Base-by-base conservation (phyloP, 202 grass and related monocot genomes). In the Carex arenaria region DNA sequence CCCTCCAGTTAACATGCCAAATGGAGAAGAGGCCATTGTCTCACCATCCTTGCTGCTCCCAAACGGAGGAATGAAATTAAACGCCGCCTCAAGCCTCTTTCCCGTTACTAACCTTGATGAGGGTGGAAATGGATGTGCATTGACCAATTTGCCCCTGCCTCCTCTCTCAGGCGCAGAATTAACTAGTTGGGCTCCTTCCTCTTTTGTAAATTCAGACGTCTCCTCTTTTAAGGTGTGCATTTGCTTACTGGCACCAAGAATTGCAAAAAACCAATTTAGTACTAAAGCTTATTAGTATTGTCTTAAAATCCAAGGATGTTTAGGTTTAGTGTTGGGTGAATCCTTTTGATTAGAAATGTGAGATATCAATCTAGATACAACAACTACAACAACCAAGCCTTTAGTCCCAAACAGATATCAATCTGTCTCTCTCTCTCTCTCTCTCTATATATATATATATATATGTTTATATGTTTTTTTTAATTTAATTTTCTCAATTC, bases 171-270 rank as follows among this genome's bases (percentile, higher is more conserved):
- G 45, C 42, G 10, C 57, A 34, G 51, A 47, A 11, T 40, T 20
- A 34, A 7, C 43, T 62, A 56, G 10, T 61, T 70, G 60, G 59
- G 12, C 30, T 78, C 7, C 23, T 9, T 83, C 72, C 15, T 57
- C 72, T 31, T 76, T 76, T 2, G 14, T 3, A 56, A 57, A 56
- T 56, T 18, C 72, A n/a, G 6, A 56, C 17, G 28, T 34, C 52
- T 76, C 72, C 72, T 76, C 72, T 76, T 57, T 76, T 56, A 76
- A 76, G 72, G 72, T 76, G 72, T 26, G 18, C 51, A 72, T n/a
- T 72, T 14, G 8, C 34, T 40, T 42, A 76, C n/a, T 76, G 15
- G 7, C 12, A 76, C 23, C 7, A 31, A 74, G 2, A 76, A 32
- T 75, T 17, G 56, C 51, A 56, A 20, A 74, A 26, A 26, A 56